Evolutionary conservation across 225 moss, liverwort and hornwort species (phyloP).

Genomic region (Pleurozium schreberi): DNA sequence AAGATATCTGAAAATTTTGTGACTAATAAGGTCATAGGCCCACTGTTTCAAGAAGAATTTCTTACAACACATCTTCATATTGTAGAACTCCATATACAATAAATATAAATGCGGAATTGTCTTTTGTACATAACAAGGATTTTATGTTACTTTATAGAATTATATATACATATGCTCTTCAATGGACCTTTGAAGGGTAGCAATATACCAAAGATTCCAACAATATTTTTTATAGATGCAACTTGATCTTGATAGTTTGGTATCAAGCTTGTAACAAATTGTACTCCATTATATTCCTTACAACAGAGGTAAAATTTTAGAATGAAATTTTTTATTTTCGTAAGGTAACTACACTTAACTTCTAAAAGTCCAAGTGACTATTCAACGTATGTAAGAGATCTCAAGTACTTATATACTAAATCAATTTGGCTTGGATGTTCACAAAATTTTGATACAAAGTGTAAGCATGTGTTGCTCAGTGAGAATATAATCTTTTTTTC

Average conservation of each 20-base stretch:
- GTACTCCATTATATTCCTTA: too few relatives aligned
- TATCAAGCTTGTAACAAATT: not conserved
- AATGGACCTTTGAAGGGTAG: not conserved
- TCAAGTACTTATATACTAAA: accelerated
- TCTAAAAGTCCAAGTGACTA: too few relatives aligned
- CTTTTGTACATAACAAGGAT: not conserved
- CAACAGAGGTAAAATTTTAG: too few relatives aligned
- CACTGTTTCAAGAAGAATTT: accelerated
- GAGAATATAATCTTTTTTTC: not conserved
- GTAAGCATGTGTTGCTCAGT: not conserved
- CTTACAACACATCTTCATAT: not conserved
- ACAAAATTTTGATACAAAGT: not conserved
- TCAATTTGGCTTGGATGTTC: not conserved
- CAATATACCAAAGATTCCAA: not conserved
- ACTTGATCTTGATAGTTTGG: not conserved
- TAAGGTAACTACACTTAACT: not conserved
- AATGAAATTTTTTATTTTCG: not conserved
- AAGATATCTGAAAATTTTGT: not conserved
- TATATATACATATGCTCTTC: not conserved
- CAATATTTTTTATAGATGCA: not conserved
- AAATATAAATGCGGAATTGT: not conserved
- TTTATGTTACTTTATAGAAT: not conserved
- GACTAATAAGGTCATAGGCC: not conserved
- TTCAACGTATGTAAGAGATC: not conserved
- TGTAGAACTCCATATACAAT: accelerated